Evolutionary conservation across 2,329 filamentous ascomycete genomes (phyloP), one percentile per base, ranked within the genome.

Genomic region (Fusarium fracticaudum): DNA sequence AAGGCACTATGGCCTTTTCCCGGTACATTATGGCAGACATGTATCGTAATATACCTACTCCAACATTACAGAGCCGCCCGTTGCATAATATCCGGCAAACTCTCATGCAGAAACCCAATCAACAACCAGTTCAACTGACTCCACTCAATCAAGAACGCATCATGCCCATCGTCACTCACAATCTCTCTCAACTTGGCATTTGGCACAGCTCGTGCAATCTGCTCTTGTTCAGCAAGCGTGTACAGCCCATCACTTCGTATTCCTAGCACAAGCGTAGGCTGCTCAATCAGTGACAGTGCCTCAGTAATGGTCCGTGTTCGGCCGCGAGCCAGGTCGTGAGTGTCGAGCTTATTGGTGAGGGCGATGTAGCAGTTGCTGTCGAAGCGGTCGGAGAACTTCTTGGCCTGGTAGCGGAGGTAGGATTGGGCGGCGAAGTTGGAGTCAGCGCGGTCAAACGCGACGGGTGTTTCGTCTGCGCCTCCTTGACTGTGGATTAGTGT

Each of bases 1-100:
- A 7, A 2, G 5, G 15, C 8, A 2, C 4, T 7, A 8, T n/a
- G 15, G 18, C 4, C 15, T 33, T 18, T 2, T 2, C 4, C 18
- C 3, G 4, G 1, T 13, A 18, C 11, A 10, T 5, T 4, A n/a
- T 14, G 4, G 10, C 13, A 24, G 7, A 10, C 2, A 33, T 33
- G 4, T 14, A n/a, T 18, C 24, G 33, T 26, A 8, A 26, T 37
- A 22, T 20, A 2, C 10, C 3, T 13, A 8, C 9, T 40, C 9
- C 20, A 8, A 24, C 17, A 18, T 29, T 31, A 55, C 17, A 55
- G 9, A 31, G 37, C 53, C 15, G 37, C 37, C 14, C 53, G 17
- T 12, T 55, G 53, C 53, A 55, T 55, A 11, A 55, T 31, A 20
- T 55, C 53, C 1, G 53, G 53, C 2, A 55, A 24, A 24, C 20